phyloP scores from a whole-genome alignment of 768 basidiomycete species.

The Xerocomellus dryophilus region DNA sequence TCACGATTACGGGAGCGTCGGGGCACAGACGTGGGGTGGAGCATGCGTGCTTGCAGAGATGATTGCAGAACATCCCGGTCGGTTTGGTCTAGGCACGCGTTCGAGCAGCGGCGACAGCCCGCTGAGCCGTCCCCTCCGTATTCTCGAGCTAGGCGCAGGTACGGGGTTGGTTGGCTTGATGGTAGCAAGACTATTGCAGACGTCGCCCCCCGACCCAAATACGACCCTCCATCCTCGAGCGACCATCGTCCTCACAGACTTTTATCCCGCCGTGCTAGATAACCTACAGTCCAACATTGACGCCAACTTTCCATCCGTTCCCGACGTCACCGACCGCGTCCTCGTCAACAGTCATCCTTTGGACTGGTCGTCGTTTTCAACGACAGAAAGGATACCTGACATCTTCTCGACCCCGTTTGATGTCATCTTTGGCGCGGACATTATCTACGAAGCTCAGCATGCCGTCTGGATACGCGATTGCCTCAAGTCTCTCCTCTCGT shows the following conservation, averaged over 20 bases:
- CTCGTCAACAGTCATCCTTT: slow-evolving; percentile 30
- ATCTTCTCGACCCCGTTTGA: slow-evolving; percentile 42
- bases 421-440: slow-evolving; percentile 50
- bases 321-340: background rate
- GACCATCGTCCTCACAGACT: slow-evolving; percentile 46
- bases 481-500: slow-evolving; percentile 37
- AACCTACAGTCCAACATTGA: slow-evolving; percentile 47
- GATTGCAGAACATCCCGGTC: slow-evolving; percentile 54
- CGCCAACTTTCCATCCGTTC: slow-evolving; percentile 30
- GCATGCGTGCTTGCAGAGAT: slow-evolving; percentile 78
- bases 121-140: slow-evolving; percentile 25
- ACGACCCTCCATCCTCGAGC: background rate
- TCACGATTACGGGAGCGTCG: slow-evolving; percentile 67
- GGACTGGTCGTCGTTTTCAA: slow-evolving; percentile 36
- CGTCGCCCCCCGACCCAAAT: background rate
- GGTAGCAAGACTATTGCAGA: slow-evolving; percentile 33
- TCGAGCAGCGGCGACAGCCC: background rate
- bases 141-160: slow-evolving; percentile 57
- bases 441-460: slow-evolving; percentile 51
- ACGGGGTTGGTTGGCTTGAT: slow-evolving; percentile 52
- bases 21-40: slow-evolving; percentile 88
- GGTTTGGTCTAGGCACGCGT: slow-evolving; percentile 41
- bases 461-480: slow-evolving; percentile 46
- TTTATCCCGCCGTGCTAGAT: slow-evolving; percentile 44
- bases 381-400: slow-evolving; percentile 10